Evolutionary conservation across 106 monocot genomes (phyloP).

Genomic region (Hemerocallis citrina): DNA sequence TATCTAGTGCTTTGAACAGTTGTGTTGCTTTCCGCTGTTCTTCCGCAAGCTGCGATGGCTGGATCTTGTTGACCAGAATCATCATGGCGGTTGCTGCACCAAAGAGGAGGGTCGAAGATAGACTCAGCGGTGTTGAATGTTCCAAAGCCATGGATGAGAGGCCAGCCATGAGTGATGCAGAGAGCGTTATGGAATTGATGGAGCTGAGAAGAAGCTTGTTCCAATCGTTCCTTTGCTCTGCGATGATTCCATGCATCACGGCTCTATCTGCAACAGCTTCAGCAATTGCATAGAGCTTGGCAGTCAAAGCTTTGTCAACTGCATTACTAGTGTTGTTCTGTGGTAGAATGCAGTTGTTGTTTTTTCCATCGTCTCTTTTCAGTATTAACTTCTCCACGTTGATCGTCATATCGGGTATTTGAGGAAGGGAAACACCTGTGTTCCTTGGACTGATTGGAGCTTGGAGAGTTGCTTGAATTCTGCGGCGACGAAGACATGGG

Average conservation of each 20-base stretch:
- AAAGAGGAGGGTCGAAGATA: constrained; percentile 37
- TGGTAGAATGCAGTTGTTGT: neutral
- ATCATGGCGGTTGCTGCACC: constrained; percentile 32
- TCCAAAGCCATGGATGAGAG: constrained; percentile 10
- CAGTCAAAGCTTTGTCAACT: neutral
- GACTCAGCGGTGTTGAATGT: constrained; percentile 8
- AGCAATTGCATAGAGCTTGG: constrained; percentile 25
- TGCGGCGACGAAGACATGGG: neutral
- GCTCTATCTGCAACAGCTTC: constrained; percentile 41
- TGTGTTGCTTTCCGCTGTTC: constrained; percentile 73
- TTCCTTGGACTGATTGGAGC: neutral
- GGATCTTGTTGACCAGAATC: constrained; percentile 54
- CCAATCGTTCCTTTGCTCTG: constrained; percentile 50
- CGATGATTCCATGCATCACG: constrained; percentile 44
- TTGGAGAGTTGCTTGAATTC: neutral
- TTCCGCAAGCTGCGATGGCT: constrained; percentile 87
- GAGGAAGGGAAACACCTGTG: neutral
- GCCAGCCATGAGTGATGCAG: constrained; percentile 51
- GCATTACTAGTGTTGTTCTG: neutral
- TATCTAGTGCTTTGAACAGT: constrained; percentile 57
- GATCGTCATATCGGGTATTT: neutral
- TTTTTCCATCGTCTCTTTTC: neutral
- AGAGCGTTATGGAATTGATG: constrained; percentile 49
- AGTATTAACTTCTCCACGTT: neutral
- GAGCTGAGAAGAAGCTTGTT: constrained; percentile 51